These are phyloP conservation scores for Gastrodia elata DNA, from an alignment of 106 monocot species.

Conservation along the genomic window DNA sequence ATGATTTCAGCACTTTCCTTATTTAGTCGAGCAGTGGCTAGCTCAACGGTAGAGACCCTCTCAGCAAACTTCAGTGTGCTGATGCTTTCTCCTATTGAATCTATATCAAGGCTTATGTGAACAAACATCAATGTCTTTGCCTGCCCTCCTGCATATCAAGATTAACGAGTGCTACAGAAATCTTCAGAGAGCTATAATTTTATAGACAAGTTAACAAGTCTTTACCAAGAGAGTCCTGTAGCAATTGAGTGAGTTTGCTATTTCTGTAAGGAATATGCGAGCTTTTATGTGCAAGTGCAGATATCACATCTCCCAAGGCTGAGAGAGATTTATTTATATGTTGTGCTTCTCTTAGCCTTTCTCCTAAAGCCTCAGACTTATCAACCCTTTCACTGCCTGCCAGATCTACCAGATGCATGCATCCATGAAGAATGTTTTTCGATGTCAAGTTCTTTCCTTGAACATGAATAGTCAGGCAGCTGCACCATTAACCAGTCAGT, in stretches of 20 bases:
- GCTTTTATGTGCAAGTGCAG: slow-evolving; percentile 48
- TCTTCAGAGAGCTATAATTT: neutral
- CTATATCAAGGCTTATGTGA: slow-evolving; percentile 47
- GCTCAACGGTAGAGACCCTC: slow-evolving; percentile 43
- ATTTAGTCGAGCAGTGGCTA: slow-evolving; percentile 36
- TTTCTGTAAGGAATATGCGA: slow-evolving; percentile 55
- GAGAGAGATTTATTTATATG: slow-evolving; percentile 61
- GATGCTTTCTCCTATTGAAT: slow-evolving; percentile 39
- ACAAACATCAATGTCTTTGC: slow-evolving; percentile 64
- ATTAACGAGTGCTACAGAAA: neutral
- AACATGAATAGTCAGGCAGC: slow-evolving; percentile 50
- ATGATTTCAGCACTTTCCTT: slow-evolving; percentile 40
- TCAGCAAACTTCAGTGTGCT: slow-evolving; percentile 60
- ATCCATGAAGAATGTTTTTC: slow-evolving; percentile 25
- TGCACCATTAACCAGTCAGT: slow-evolving; percentile 12
- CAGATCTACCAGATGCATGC: slow-evolving; percentile 54
- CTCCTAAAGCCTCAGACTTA: slow-evolving; percentile 49
- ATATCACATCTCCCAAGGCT: slow-evolving; percentile 51
- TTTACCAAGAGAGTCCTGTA: slow-evolving; percentile 56
- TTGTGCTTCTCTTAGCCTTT: slow-evolving; percentile 46
- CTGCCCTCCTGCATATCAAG: slow-evolving; percentile 31
- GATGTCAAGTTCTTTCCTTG: slow-evolving; percentile 44
- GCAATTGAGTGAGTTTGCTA: slow-evolving; percentile 54
- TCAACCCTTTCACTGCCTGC: slow-evolving; percentile 57
- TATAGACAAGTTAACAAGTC: neutral